Evolutionary conservation across 2,329 filamentous ascomycete species (phyloP).

Genomic region (Botrytis sinoallii): DNA sequence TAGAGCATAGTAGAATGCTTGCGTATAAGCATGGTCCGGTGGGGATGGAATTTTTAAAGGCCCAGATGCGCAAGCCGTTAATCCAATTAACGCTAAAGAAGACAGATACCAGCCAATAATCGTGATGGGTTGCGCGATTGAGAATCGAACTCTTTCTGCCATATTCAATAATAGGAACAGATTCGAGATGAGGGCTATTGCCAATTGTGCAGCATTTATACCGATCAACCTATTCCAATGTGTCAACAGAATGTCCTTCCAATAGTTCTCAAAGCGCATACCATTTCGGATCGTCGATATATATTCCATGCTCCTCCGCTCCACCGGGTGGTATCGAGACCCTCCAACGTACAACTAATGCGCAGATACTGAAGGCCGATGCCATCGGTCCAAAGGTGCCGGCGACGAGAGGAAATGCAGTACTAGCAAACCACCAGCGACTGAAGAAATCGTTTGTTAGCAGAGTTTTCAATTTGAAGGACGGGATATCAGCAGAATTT

Average conservation of each 20-base stretch:
- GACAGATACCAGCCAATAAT: slow-evolving; percentile 74
- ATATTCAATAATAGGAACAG: slow-evolving; percentile 84
- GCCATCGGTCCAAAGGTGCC: slow-evolving; percentile 83
- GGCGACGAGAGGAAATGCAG: slow-evolving; percentile 72
- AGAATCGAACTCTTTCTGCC: slow-evolving; percentile 74
- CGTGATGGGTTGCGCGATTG: slow-evolving; percentile 76
- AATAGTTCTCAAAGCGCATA: slow-evolving; percentile 38
- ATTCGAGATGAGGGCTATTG: slow-evolving; percentile 74
- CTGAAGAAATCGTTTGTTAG: slow-evolving; percentile 18
- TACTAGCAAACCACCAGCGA: slow-evolving; percentile 60
- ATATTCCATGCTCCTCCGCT: slow-evolving; percentile 51
- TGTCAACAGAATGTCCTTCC: background rate
- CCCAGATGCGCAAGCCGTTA: slow-evolving; percentile 63
- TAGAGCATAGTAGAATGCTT: slow-evolving; percentile 84
- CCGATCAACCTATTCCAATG: slow-evolving; percentile 55
- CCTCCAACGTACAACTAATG: slow-evolving; percentile 78
- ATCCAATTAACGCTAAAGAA: slow-evolving; percentile 62
- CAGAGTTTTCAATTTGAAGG: background rate
- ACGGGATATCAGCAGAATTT: background rate
- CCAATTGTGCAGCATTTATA: slow-evolving; percentile 75
- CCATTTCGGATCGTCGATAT: slow-evolving; percentile 69
- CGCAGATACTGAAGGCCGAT: slow-evolving; percentile 83
- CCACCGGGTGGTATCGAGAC: slow-evolving; percentile 51
- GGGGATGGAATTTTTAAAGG: slow-evolving; percentile 48
- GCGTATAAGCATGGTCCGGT: slow-evolving; percentile 62